Percentiles rank a stretch among this genome's conserved stretches.
Evolutionary conservation across 2,329 filamentous ascomycete species (phyloP).

Genomic region (Grosmannia serpens): DNA sequence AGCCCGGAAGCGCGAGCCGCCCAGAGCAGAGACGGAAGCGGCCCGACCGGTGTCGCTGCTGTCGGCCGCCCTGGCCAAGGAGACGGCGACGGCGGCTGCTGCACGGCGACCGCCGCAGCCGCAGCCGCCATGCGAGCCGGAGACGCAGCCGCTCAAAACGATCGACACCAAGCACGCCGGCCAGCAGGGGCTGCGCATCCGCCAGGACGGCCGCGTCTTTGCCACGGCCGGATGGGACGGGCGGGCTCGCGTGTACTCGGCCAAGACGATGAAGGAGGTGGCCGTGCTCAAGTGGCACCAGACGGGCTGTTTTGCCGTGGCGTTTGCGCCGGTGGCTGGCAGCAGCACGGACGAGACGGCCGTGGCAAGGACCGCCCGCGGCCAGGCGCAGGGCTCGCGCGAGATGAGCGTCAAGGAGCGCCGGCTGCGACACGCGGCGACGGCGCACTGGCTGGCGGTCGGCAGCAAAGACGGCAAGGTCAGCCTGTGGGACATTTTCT

Average conservation of each 20-base stretch:
- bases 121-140: conserved; percentile 9
- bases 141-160: conserved; percentile 42
- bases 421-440: conserved; percentile 50
- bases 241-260: conserved; percentile 67
- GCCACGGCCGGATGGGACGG: conserved; percentile 91
- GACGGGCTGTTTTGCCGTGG: conserved; percentile 71
- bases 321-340: conserved; percentile 45
- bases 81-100: not conserved
- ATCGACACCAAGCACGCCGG: conserved; percentile 79
- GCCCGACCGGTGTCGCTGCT: conserved; percentile 16
- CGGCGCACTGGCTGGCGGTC: conserved; percentile 77
- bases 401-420: conserved; percentile 48
- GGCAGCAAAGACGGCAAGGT: conserved; percentile 94
- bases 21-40: not conserved
- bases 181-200: conserved; percentile 68
- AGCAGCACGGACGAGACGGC: not conserved
- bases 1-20: not conserved
- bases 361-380: not conserved
- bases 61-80: conserved; percentile 16
- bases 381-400: conserved; percentile 7
- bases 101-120: not conserved
- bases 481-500: conserved; percentile 92
- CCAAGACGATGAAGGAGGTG: conserved; percentile 71
- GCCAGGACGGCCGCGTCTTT: conserved; percentile 72
- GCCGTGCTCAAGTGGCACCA: conserved; percentile 93